phyloP scores from a whole-genome alignment of 805 yeast species.

The Citeromyces matritensis region DNA sequence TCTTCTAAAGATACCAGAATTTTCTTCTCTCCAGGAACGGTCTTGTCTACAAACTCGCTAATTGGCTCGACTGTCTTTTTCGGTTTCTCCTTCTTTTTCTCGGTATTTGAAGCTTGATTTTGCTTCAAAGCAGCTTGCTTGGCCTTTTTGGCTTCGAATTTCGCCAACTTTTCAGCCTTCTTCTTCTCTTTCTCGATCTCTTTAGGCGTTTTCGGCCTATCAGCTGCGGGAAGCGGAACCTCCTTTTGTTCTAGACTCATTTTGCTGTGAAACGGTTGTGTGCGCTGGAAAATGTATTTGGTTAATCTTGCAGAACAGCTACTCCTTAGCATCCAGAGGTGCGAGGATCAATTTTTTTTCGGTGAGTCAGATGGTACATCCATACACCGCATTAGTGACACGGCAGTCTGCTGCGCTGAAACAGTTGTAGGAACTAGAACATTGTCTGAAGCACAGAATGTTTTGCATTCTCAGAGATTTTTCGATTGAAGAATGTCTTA shows the following conservation, averaged over 20 bases:
- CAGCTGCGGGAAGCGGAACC: constrained; percentile 1
- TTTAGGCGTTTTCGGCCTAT: constrained; percentile 45
- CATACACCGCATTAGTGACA: no score
- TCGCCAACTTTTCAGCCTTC: constrained; percentile 35
- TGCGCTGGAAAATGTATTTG: neutral
- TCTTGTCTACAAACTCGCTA: constrained; percentile 78
- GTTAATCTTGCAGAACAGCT: neutral
- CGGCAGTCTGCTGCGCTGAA: no score
- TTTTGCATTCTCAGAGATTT: no score
- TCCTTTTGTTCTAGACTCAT: neutral
- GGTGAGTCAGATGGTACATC: no score
- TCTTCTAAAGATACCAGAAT: constrained; percentile 75
- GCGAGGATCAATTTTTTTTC: no score
- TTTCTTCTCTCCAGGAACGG: constrained; percentile 87
- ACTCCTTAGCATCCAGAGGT: no score
- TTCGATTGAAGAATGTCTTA: no score
- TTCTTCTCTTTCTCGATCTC: constrained; percentile 56
- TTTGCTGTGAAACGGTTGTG: neutral
- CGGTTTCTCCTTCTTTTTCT: constrained; percentile 45
- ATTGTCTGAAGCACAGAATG: no score
- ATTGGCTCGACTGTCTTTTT: constrained; percentile 54
- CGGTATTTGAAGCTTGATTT: constrained; percentile 22
- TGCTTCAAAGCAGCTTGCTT: constrained; percentile 50
- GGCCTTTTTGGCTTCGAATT: constrained; percentile 67
- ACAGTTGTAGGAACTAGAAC: no score